These are phyloP conservation scores for Xylaria sp. DNA, from an alignment of 2,329 filamentous ascomycete genomes.

Conservation along the genomic window DNA sequence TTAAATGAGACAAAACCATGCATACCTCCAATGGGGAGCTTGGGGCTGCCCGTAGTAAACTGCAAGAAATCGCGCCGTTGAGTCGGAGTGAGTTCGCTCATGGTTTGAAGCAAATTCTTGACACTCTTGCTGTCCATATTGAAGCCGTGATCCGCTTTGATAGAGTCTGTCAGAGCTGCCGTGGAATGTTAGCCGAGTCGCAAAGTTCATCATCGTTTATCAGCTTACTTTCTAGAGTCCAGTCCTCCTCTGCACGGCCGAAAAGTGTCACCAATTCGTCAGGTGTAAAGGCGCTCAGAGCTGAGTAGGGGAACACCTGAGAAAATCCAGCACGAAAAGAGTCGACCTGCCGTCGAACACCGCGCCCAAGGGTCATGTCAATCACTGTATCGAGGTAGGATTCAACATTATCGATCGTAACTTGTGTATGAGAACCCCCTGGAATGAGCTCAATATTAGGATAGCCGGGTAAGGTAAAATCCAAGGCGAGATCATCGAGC, in stretches of 20 bases:
- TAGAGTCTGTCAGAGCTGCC: conserved; percentile 91
- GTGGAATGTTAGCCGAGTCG: conserved; percentile 44
- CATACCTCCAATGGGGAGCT: conserved; percentile 96
- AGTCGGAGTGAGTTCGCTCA: conserved; percentile 82
- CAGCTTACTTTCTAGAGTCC: conserved; percentile 92
- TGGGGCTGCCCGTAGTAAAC: conserved; percentile 97
- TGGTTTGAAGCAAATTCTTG: conserved; percentile 89
- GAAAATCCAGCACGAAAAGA: conserved; percentile 93
- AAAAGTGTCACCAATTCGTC: conserved; percentile 96
- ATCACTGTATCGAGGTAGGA: conserved; percentile 89
- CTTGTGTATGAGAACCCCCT: conserved; percentile 76
- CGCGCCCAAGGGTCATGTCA: conserved; percentile 88
- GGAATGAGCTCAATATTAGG: conserved; percentile 84
- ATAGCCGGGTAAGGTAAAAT: conserved; percentile 95
- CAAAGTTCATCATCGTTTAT: not conserved
- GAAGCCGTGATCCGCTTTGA: conserved; percentile 98
- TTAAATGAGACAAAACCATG: conserved; percentile 39
- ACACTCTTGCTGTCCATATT: conserved; percentile 99
- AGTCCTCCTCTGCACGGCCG: conserved; percentile 92
- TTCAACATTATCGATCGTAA: conserved; percentile 93
- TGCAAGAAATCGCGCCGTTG: conserved; percentile 94
- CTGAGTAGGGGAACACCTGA: conserved; percentile 94
- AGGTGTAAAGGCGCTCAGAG: conserved; percentile 92
- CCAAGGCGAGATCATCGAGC: conserved; percentile 88
- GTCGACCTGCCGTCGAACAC: conserved; percentile 88